A percentile compares a stretch with the other conserved stretches of the same genome.
These are phyloP conservation scores for Cladorrhinum sp. DNA, from an alignment of 2,329 filamentous ascomycete species.

Conservation along the genomic window DNA sequence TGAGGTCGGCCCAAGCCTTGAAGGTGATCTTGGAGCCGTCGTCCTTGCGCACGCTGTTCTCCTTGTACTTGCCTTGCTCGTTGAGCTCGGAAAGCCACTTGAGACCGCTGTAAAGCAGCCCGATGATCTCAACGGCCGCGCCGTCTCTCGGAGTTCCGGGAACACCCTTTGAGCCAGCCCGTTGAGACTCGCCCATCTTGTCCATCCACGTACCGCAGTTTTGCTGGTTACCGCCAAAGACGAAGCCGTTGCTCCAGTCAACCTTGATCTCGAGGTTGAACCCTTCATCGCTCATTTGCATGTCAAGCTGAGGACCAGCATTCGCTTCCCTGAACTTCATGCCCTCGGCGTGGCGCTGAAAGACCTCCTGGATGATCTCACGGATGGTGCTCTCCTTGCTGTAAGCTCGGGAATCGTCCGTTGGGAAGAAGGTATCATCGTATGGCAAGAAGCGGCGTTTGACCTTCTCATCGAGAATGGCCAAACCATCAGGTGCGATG, in stretches of 20 bases:
- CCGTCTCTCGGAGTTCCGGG: constrained; percentile 97
- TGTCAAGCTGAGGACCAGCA: constrained; percentile 81
- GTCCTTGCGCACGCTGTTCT: constrained; percentile 67
- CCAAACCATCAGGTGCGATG: constrained; percentile 72
- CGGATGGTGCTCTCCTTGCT: constrained; percentile 78
- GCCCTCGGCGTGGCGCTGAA: constrained; percentile 87
- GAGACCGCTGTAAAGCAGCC: constrained; percentile 85
- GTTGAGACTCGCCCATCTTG: constrained; percentile 98
- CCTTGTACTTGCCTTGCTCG: constrained; percentile 66
- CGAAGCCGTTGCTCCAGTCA: constrained; percentile 86
- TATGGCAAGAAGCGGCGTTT: constrained; percentile 88
- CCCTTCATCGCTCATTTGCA: constrained; percentile 87
- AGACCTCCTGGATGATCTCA: constrained; percentile 87
- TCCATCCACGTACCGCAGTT: constrained; percentile 99
- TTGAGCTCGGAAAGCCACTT: constrained; percentile 72
- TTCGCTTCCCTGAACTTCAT: constrained; percentile 94
- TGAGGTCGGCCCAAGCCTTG: constrained; percentile 71
- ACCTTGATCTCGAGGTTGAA: constrained; percentile 90
- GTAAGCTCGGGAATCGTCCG: constrained; percentile 80
- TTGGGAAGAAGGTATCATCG: constrained; percentile 90
- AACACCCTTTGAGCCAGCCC: constrained; percentile 85
- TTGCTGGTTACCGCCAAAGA: constrained; percentile 88
- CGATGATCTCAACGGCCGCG: constrained; percentile 91
- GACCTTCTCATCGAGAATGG: constrained; percentile 72
- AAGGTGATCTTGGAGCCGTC: constrained; percentile 65